These are phyloP conservation scores for Ascodesmis nigricans DNA, from an alignment of 495 filamentous ascomycete genomes.

Conservation along the genomic window DNA sequence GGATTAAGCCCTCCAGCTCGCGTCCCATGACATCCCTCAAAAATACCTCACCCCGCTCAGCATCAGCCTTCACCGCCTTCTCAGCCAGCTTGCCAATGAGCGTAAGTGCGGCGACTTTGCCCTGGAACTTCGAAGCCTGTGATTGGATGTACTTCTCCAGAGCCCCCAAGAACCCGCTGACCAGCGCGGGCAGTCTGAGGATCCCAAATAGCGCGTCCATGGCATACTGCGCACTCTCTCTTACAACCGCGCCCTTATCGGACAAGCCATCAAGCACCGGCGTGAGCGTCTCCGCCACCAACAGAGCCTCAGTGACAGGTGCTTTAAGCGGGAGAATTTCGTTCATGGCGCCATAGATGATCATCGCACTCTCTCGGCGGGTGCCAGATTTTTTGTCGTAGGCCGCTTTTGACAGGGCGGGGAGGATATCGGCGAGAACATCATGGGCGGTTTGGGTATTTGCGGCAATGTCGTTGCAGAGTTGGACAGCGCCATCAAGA, in stretches of 20 bases:
- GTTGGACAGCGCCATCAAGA: slow-evolving; percentile 62
- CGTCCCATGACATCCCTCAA: slow-evolving; percentile 81
- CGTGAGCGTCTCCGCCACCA: slow-evolving; percentile 50
- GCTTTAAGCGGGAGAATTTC: slow-evolving; percentile 66
- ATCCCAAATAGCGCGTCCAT: slow-evolving; percentile 67
- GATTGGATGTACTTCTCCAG: slow-evolving; percentile 50
- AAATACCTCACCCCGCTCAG: slow-evolving; percentile 63
- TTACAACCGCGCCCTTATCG: slow-evolving; percentile 74
- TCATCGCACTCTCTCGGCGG: slow-evolving; percentile 78
- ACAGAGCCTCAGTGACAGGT: slow-evolving; percentile 54
- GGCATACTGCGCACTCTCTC: slow-evolving; percentile 82
- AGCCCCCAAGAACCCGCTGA: slow-evolving; percentile 54
- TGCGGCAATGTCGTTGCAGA: slow-evolving; percentile 31
- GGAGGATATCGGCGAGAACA: slow-evolving; percentile 35
- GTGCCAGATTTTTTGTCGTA: slow-evolving; percentile 82
- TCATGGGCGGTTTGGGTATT: slow-evolving; percentile 33
- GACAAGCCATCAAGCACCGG: slow-evolving; percentile 65
- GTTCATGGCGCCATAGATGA: slow-evolving; percentile 77
- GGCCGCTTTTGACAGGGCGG: slow-evolving; percentile 61
- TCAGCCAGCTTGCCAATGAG: slow-evolving; percentile 77
- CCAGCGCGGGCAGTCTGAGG: slow-evolving; percentile 58
- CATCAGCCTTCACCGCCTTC: slow-evolving; percentile 60
- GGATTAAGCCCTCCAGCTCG: slow-evolving; percentile 73
- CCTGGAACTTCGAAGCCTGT: slow-evolving; percentile 83
- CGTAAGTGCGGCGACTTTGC: slow-evolving; percentile 61